Conservation (phyloP, 805 yeast genomes). For the Saturnispora diversa region DNA sequence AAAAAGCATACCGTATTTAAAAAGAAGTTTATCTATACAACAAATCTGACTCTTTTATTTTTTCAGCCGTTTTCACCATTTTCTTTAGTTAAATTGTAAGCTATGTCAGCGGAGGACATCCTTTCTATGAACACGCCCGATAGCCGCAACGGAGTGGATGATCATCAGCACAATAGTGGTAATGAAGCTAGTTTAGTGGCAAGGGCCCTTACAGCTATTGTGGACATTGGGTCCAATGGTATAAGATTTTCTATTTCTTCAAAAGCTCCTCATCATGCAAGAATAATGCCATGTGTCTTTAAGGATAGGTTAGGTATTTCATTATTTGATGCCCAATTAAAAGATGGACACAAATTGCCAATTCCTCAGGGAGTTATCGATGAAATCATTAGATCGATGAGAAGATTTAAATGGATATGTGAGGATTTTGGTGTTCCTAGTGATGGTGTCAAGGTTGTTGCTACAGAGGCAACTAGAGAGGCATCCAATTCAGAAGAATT, state of each 20-base stretch:
- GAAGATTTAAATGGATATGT: constrained; percentile 61
- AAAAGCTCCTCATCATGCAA: constrained; percentile 57
- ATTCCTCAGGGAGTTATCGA: constrained; percentile 49
- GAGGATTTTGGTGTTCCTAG: constrained; percentile 63
- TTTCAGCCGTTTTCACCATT: not conserved
- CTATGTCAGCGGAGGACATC: constrained; percentile 27
- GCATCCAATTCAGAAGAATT: constrained; percentile 58
- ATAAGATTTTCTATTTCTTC: constrained; percentile 67
- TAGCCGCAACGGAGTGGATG: constrained; percentile 19
- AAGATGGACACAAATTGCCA: constrained; percentile 37
- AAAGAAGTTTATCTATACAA: too few species aligned
- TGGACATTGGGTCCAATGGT: constrained; percentile 73
- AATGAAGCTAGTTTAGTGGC: constrained; percentile 51
- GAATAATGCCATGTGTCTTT: constrained; percentile 71
- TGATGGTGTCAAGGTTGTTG: constrained; percentile 56
- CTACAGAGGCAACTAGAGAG: constrained; percentile 68
- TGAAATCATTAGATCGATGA: constrained; percentile 56
- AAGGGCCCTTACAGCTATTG: constrained; percentile 53
- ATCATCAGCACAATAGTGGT: constrained; percentile 18
- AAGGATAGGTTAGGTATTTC: constrained; percentile 69
- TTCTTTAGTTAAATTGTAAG: too few species aligned
- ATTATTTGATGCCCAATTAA: constrained; percentile 52
- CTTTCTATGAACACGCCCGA: constrained; percentile 25
- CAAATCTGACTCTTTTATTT: too few species aligned
- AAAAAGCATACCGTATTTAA: too few species aligned